A percentile compares a stretch with the other conserved stretches of the same genome.
These are phyloP conservation scores for Iris macrosiphon DNA, from an alignment of 106 monocot genomes.

Conservation along the genomic window DNA sequence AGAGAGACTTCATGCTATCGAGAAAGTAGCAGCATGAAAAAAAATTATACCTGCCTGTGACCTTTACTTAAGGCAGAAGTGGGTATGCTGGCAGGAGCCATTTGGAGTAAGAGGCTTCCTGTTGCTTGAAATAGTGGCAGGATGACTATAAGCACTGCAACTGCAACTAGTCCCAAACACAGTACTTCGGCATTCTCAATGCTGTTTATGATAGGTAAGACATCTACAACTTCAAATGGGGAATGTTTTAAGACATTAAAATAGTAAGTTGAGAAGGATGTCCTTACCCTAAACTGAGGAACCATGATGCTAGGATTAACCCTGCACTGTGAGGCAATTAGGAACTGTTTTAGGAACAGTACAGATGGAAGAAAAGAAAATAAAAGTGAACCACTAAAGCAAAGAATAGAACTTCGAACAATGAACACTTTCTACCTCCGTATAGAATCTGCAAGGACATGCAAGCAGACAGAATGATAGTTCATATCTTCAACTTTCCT, in stretches of 20 bases:
- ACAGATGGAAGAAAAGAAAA: neutral
- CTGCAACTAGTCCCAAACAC: slow-evolving; percentile 87
- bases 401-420: neutral
- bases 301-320: slow-evolving; percentile 95
- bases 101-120: slow-evolving; percentile 79
- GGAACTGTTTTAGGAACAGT: slow-evolving; percentile 4
- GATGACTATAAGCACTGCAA: slow-evolving; percentile 69
- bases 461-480: slow-evolving; percentile 85
- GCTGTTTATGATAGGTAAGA: slow-evolving; percentile 22
- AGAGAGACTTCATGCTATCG: no score
- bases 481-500: slow-evolving; percentile 99
- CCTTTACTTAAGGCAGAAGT: slow-evolving; percentile 81
- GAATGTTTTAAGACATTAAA: neutral
- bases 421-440: slow-evolving; percentile 54
- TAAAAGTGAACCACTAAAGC: neutral
- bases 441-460: slow-evolving; percentile 97
- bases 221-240: neutral
- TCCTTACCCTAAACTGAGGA: slow-evolving; percentile 82
- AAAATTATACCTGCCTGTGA: slow-evolving; percentile 61
- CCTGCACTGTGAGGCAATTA: slow-evolving; percentile 77
- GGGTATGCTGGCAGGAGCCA: slow-evolving; percentile 62
- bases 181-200: slow-evolving; percentile 95
- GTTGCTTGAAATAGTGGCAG: slow-evolving; percentile 75
- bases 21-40: no score
- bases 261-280: neutral